Evolutionary conservation across 208 protist species (phyloP).

Genomic region (Trypanosoma mega): DNA sequence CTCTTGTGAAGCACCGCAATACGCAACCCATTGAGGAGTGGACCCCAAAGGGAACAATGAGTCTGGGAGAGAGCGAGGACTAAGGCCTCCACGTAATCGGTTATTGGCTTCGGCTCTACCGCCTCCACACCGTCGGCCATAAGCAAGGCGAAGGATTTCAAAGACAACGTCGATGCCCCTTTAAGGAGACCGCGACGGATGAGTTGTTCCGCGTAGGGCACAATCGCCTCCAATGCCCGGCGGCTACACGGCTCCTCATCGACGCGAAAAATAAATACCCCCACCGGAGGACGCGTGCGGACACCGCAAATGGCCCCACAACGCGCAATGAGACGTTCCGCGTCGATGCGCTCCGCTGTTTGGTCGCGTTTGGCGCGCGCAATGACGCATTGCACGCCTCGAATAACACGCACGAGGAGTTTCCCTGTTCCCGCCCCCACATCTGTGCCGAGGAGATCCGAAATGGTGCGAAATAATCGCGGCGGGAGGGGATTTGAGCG

Average conservation of each 20-base stretch:
- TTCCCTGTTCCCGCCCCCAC: slow-evolving; percentile 42
- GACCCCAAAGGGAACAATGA: slow-evolving; percentile 54
- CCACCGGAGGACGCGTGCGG: slow-evolving; percentile 38
- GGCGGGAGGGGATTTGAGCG: slow-evolving; percentile 20
- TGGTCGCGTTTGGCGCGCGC: slow-evolving; percentile 31
- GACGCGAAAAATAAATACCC: slow-evolving; percentile 61
- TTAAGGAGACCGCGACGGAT: slow-evolving; percentile 29
- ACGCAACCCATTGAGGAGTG: slow-evolving; percentile 69
- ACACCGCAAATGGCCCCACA: slow-evolving; percentile 42
- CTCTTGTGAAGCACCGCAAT: slow-evolving; percentile 67
- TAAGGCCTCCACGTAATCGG: slow-evolving; percentile 52
- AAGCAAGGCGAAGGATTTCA: slow-evolving; percentile 16
- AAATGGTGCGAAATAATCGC: slow-evolving; percentile 50
- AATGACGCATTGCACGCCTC: slow-evolving; percentile 44
- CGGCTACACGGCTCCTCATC: slow-evolving; percentile 16
- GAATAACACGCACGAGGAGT: slow-evolving; percentile 39
- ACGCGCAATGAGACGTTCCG: slow-evolving; percentile 35
- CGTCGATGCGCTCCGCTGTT: slow-evolving; percentile 38
- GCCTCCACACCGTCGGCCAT: slow-evolving; percentile 39
- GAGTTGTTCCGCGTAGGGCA: slow-evolving; percentile 47
- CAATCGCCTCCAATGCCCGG: slow-evolving; percentile 29
- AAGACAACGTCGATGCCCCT: neutral
- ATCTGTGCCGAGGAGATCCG: slow-evolving; percentile 41
- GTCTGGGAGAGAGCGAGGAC: slow-evolving; percentile 39
- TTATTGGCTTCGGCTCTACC: slow-evolving; percentile 28